These are phyloP conservation scores for Penicillium sp. DNA, from an alignment of 2,329 filamentous ascomycete species.

Conservation along the genomic window DNA sequence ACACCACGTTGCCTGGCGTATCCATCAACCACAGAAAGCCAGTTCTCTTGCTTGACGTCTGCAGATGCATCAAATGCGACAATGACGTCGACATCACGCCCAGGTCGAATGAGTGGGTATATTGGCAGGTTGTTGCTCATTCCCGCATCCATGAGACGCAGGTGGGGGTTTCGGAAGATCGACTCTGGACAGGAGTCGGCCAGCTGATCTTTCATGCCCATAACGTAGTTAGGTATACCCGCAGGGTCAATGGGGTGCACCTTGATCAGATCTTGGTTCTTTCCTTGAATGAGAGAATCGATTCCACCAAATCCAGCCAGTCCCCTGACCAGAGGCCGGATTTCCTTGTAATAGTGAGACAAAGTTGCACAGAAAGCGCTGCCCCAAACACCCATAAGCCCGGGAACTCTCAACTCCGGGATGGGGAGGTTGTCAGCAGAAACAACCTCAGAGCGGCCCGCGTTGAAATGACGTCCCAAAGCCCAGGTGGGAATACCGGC, in stretches of 20 bases:
- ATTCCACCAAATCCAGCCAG: conserved; percentile 72
- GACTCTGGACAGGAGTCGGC: conserved; percentile 74
- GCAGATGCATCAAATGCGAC: conserved; percentile 93
- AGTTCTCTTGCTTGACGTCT: conserved; percentile 91
- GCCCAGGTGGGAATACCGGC: conserved; percentile 96
- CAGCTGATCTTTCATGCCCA: conserved; percentile 74
- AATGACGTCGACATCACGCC: conserved; percentile 82
- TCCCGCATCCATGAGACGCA: conserved; percentile 91
- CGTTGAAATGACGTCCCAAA: conserved; percentile 75
- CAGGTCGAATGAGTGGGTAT: conserved; percentile 86
- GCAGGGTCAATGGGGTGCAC: conserved; percentile 94
- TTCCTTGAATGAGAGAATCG: conserved; percentile 77
- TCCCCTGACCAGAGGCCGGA: conserved; percentile 75
- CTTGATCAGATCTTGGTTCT: conserved; percentile 80
- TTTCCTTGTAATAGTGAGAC: conserved; percentile 92
- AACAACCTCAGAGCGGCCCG: conserved; percentile 64
- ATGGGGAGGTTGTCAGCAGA: conserved; percentile 65
- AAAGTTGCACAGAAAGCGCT: conserved; percentile 94
- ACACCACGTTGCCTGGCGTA: conserved; percentile 87
- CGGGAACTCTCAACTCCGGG: conserved; percentile 78
- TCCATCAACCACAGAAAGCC: conserved; percentile 88
- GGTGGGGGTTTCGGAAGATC: conserved; percentile 67
- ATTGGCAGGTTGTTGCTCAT: conserved; percentile 99
- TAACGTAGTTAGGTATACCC: conserved; percentile 82
- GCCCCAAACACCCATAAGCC: conserved; percentile 92